Conservation (phyloP, 345 rosid genomes). For the Lenwebbia sp. region DNA sequence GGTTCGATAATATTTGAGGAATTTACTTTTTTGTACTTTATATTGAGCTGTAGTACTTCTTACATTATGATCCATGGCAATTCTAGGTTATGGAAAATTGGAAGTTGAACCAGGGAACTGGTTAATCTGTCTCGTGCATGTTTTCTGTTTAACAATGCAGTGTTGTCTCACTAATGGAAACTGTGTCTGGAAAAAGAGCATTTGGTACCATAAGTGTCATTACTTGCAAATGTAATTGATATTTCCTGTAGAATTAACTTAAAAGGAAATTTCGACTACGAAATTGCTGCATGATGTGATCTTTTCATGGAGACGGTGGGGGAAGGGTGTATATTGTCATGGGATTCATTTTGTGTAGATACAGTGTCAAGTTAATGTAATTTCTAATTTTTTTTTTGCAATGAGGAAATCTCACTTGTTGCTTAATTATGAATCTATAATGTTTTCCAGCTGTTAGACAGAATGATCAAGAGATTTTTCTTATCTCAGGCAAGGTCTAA, state of each 20-base stretch:
- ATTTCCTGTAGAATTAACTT: neutral
- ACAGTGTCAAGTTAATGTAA: neutral
- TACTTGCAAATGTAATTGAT: neutral
- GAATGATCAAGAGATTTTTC: neutral
- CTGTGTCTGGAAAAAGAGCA: neutral
- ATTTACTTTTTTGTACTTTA: neutral
- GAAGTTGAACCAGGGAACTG: neutral
- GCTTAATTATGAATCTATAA: neutral
- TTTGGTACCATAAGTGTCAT: neutral
- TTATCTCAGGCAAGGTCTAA: slow-evolving; percentile 71
- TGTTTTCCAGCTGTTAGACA: neutral
- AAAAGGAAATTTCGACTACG: neutral
- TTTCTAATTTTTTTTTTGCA: neutral
- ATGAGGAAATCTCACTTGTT: neutral
- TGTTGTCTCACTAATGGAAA: neutral
- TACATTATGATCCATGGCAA: neutral
- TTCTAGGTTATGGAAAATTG: neutral
- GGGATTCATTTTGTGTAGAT: neutral
- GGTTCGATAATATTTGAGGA: neutral
- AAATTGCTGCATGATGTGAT: neutral
- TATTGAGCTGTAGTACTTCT: neutral
- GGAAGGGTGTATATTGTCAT: neutral
- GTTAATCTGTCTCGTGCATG: neutral
- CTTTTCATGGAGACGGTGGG: neutral
- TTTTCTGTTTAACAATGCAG: neutral